phyloP scores from a whole-genome alignment of 2,329 filamentous ascomycete species.

The Simplicillium sp. region DNA sequence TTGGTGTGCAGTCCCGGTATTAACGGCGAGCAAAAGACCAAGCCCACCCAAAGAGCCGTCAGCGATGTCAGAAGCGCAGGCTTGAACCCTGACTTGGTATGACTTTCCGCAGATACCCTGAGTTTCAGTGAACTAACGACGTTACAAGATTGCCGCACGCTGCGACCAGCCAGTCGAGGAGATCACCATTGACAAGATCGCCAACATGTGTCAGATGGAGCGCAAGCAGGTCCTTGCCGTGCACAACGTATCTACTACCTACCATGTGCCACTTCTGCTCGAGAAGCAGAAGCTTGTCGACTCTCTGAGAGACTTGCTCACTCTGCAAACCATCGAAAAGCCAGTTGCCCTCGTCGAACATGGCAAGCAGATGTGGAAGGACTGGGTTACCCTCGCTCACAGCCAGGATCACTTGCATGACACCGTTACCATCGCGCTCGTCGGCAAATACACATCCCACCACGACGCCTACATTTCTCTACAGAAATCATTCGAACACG shows the following conservation, averaged over 20 bases:
- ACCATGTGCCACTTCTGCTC: conserved; percentile 90
- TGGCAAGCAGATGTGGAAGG: background rate
- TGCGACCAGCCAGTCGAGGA: conserved; percentile 70
- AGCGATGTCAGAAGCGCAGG: conserved; percentile 74
- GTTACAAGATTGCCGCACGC: conserved; percentile 72
- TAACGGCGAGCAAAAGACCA: conserved; percentile 77
- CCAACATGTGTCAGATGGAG: conserved; percentile 80
- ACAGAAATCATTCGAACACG: conserved; percentile 81
- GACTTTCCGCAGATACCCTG: conserved; percentile 8
- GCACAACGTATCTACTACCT: conserved; percentile 79
- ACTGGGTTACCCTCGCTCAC: background rate
- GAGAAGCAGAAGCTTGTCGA: conserved; percentile 67
- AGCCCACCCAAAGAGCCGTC: conserved; percentile 89
- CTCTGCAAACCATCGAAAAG: conserved; percentile 54
- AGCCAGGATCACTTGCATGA: conserved; percentile 9
- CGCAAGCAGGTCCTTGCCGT: conserved; percentile 77
- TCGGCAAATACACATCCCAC: conserved; percentile 83
- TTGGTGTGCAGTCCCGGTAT: background rate
- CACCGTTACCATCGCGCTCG: conserved; percentile 68
- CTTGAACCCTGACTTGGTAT: conserved; percentile 58
- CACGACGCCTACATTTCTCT: conserved; percentile 81
- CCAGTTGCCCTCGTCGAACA: conserved; percentile 29
- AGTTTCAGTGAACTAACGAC: background rate
- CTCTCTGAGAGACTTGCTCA: conserved; percentile 54
- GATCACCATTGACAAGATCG: conserved; percentile 74